Base-by-base conservation (phyloP, 1,284 basidiomycete genomes). In the Phlebopus sp. region DNA sequence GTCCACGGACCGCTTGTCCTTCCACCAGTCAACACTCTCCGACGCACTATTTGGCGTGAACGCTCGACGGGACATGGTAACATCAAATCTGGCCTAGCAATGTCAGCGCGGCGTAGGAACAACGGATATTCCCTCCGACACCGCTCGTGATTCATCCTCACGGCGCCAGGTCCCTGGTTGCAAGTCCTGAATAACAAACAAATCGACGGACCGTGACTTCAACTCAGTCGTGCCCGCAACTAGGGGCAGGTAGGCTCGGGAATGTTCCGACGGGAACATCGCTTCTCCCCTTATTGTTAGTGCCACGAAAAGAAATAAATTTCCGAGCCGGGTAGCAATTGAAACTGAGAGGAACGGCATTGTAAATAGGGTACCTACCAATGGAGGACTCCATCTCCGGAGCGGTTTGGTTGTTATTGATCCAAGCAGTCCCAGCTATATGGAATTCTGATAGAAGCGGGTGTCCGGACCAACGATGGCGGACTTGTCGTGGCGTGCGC, bases 401-500 rank as follows among this genome's bases (percentile, higher is more conserved):
- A 47, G 42, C 42, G 38, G 55, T 41, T 15, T 35, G 14, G 23
- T 31, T 18, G 15, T 11, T 30, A 45, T 36, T 42, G 15, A 23
- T 17, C 35, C 29, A 19, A 15, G 49, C 25, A 29, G 27, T 21
- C 27, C 47, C 34, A 39, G 35, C 13, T 32, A 38, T 46, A 48
- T 52, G 38, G 25, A 43, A 37, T 21, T 35, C 38, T 30, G 51
- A 51, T 32, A 15, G 15, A 17, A 46, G 40, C 29, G 36, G 36
- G 42, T 42, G 59, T 54, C 45, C 47, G 41, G 46, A 41, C 46
- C 21, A 23, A 41, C 46, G 19, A 46, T 39, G 46, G 45, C 31
- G 48, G 36, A 42, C 37, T 14, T 29, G 34, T 47, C 29, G 37
- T 30, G 42, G 32, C 37, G 39, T 23, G 38, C 13, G 51, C 29